These are phyloP conservation scores for Xylaria sp. DNA, from an alignment of 495 filamentous ascomycete species.

Conservation along the genomic window DNA sequence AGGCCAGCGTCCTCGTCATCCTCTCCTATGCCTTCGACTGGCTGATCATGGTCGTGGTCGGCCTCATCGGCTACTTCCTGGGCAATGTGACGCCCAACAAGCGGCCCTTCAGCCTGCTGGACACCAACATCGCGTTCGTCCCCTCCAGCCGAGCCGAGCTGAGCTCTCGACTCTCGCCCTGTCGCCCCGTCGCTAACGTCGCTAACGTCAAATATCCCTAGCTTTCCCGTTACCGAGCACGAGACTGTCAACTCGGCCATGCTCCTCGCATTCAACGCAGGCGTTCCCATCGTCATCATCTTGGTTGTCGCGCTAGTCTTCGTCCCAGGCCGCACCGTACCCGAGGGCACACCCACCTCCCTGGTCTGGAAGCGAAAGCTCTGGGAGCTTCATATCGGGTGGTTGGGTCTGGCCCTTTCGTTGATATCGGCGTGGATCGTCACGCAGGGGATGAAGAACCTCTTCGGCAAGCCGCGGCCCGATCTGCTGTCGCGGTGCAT, in stretches of 20 bases:
- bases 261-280: constrained; percentile 62
- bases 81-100: constrained; percentile 63
- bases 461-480: constrained; percentile 84
- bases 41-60: constrained; percentile 50
- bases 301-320: constrained; percentile 74
- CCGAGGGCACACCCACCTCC: constrained; percentile 67
- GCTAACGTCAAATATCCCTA: constrained; percentile 51
- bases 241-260: constrained; percentile 72
- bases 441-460: constrained; percentile 83
- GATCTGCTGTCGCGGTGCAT: constrained; percentile 78
- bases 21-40: constrained; percentile 57
- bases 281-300: constrained; percentile 70
- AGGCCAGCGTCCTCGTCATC: constrained; percentile 41
- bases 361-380: constrained; percentile 75
- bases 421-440: constrained; percentile 74
- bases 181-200: too few species aligned
- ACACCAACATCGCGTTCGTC: constrained; percentile 55
- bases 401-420: constrained; percentile 74
- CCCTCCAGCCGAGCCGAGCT: not conserved
- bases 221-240: constrained; percentile 75
- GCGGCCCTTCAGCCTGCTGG: constrained; percentile 56
- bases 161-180: not conserved
- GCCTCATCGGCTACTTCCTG: constrained; percentile 51
- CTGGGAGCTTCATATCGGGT: constrained; percentile 85
- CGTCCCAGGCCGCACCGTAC: constrained; percentile 67